Percentiles rank a stretch among this genome's conserved stretches.
These are phyloP conservation scores for Tetrapisispora fleetii DNA, from an alignment of 805 yeast genomes.

Conservation along the genomic window DNA sequence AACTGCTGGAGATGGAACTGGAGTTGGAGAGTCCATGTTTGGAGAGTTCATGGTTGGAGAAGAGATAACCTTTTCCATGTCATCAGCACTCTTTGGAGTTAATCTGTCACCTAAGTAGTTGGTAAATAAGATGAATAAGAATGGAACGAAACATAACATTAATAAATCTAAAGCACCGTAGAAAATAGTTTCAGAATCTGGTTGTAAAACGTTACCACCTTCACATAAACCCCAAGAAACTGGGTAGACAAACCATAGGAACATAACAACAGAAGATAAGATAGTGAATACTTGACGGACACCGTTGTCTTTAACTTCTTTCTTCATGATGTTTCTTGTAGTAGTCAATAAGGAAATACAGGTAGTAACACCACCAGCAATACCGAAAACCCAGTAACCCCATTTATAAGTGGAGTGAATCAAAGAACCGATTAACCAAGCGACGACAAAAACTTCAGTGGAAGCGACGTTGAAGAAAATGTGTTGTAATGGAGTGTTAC, in stretches of 20 bases:
- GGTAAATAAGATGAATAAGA: conserved; percentile 16
- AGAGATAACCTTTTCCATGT: conserved; percentile 30
- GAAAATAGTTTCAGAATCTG: conserved; percentile 49
- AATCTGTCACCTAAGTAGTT: conserved; percentile 18
- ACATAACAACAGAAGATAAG: conserved; percentile 15
- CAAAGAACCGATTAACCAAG: conserved; percentile 36
- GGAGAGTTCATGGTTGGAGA: conserved; percentile 4
- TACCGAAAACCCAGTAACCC: conserved; percentile 40
- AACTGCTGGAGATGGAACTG: conserved; percentile 11
- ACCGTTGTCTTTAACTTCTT: conserved; percentile 11
- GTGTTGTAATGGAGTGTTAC: conserved; percentile 20
- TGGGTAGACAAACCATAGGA: conserved; percentile 36
- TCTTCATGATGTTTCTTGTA: conserved; percentile 16
- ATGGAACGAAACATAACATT: conserved; percentile 30
- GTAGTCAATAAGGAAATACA: conserved; percentile 19
- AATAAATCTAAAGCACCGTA: conserved; percentile 49
- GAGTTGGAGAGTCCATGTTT: conserved; percentile 3
- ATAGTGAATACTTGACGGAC: conserved; percentile 17
- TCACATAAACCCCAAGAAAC: conserved; percentile 32
- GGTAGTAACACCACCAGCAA: conserved; percentile 15
- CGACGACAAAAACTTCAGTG: conserved; percentile 35
- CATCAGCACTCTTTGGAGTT: conserved; percentile 6
- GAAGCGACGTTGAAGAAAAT: conserved; percentile 26
- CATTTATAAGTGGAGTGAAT: conserved; percentile 41
- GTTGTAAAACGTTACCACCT: conserved; percentile 53